These are phyloP conservation scores for Xylaria flabelliformis DNA, from an alignment of 495 filamentous ascomycete species.

Conservation along the genomic window DNA sequence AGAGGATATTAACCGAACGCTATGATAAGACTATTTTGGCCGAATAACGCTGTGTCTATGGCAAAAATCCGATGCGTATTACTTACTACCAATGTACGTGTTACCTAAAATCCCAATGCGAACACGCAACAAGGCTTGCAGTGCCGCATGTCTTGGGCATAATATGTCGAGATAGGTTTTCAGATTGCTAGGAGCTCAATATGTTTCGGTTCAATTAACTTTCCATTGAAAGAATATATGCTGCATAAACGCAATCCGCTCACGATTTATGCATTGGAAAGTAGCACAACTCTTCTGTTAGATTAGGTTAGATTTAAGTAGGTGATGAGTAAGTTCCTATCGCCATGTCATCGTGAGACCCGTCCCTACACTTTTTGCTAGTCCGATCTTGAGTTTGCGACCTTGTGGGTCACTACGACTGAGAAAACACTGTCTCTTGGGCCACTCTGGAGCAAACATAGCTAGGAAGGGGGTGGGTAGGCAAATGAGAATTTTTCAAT, in stretches of 20 bases:
- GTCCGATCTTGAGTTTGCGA: neutral
- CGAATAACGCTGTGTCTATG: neutral
- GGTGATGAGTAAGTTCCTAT: neutral
- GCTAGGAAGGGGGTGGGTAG: neutral
- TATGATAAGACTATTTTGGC: conserved; percentile 21
- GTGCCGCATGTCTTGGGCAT: no score
- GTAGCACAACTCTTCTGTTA: neutral
- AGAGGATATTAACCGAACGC: conserved; percentile 6
- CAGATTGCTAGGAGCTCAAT: neutral
- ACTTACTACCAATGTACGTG: neutral
- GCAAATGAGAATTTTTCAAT: neutral
- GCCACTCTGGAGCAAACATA: neutral
- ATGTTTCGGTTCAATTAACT: neutral
- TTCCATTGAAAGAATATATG: neutral
- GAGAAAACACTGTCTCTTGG: neutral
- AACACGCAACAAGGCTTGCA: neutral
- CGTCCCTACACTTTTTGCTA: neutral
- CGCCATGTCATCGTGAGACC: no score
- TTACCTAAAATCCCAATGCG: neutral
- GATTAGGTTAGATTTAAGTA: neutral
- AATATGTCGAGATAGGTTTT: neutral
- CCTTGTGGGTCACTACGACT: neutral
- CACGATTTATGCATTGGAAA: neutral
- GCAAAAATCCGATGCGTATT: conserved; percentile 5
- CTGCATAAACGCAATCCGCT: neutral